Evolutionary conservation across 106 monocot genomes (phyloP).

Genomic region (Dioscorea zingiberensis): DNA sequence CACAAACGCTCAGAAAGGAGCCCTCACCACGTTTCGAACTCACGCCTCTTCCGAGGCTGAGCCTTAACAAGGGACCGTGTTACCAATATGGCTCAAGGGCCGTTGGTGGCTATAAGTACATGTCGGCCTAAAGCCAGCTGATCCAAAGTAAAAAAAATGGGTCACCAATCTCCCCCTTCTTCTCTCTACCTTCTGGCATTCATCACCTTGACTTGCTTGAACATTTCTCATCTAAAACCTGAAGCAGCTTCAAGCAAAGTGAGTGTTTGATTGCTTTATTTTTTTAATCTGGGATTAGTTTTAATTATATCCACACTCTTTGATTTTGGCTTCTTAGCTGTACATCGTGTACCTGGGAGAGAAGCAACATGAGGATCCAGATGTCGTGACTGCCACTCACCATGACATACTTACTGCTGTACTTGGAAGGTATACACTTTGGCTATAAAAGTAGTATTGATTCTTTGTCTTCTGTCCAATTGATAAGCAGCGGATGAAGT

Average conservation of each 20-base stretch:
- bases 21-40: no score
- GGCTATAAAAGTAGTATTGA: background rate
- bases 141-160: no score
- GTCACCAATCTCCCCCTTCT: no score
- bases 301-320: background rate
- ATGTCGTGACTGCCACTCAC: conserved; percentile 23
- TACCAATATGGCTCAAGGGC: no score
- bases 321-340: background rate
- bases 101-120: no score
- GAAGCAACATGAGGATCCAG: conserved; percentile 26
- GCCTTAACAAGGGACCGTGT: no score
- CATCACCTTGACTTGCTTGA: no score
- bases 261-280: background rate
- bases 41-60: no score
- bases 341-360: conserved; percentile 46
- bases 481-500: background rate
- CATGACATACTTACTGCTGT: conserved; percentile 23
- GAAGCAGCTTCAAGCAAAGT: background rate
- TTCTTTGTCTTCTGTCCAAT: background rate
- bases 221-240: no score
- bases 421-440: conserved; percentile 24
- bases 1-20: no score
- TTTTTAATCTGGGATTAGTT: background rate
- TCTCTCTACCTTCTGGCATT: no score
- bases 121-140: no score